Percentiles rank a stretch among this genome's conserved stretches.
phyloP scores from a whole-genome alignment of 306 rosid species.

The Vigna trinervia region DNA sequence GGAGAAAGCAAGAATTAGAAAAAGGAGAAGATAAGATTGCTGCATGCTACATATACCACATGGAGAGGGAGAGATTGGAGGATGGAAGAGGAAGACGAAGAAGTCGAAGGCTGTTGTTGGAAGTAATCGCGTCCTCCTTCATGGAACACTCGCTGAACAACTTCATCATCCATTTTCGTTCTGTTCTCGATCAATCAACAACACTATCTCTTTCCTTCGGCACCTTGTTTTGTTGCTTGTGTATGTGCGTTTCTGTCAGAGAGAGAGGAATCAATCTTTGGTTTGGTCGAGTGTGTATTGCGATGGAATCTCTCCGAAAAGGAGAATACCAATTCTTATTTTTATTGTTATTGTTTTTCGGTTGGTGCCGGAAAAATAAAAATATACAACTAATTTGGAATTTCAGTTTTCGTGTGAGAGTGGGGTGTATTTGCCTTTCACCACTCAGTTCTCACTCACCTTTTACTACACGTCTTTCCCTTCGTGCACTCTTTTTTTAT shows the following conservation, averaged over 20 bases:
- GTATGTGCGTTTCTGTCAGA: neutral
- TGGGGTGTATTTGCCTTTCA: neutral
- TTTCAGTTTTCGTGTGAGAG: constrained; percentile 20
- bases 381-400: constrained; percentile 1
- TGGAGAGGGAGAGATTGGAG: constrained; percentile 99
- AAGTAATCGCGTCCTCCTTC: constrained; percentile 97
- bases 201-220: neutral
- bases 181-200: constrained; percentile 24
- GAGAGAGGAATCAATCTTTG: constrained; percentile 40
- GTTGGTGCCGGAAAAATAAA: constrained; percentile 17
- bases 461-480: constrained; percentile 6
- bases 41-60: constrained; percentile 61
- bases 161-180: constrained; percentile 79
- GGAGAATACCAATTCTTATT: constrained; percentile 10
- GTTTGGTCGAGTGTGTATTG: constrained; percentile 44
- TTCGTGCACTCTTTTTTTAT: neutral
- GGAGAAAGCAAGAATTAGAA: neutral
- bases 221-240: neutral
- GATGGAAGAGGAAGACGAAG: constrained; percentile 81
- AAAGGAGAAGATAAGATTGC: neutral
- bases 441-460: neutral
- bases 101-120: constrained; percentile 91
- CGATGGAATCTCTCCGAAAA: constrained; percentile 27
- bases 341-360: constrained; percentile 3
- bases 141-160: constrained; percentile 96